These are phyloP conservation scores for Iris macrosiphon DNA, from an alignment of 106 monocot species.

Conservation along the genomic window DNA sequence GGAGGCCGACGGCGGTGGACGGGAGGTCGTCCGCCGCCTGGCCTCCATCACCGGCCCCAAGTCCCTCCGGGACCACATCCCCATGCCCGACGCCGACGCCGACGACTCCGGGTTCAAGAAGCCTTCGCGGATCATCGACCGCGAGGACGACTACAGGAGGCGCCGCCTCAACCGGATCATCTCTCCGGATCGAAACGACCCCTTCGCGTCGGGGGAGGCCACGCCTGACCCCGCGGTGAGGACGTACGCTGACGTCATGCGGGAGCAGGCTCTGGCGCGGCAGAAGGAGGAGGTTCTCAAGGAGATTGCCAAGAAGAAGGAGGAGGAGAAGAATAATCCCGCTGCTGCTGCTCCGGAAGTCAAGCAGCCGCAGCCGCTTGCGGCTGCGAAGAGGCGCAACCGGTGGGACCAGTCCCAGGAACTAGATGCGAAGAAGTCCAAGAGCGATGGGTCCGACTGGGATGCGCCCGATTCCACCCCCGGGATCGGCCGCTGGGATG, in stretches of 20 bases:
- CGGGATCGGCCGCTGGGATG: conserved; percentile 79
- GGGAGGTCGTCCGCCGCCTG: conserved; percentile 50
- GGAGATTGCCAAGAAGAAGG: conserved; percentile 89
- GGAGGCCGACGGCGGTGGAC: conserved; percentile 31
- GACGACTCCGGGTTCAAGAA: conserved; percentile 43
- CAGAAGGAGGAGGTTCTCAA: conserved; percentile 76
- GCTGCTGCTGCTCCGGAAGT: conserved; percentile 19
- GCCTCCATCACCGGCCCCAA: conserved; percentile 74
- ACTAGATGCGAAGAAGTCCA: conserved; percentile 40
- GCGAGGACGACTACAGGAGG: conserved; percentile 85
- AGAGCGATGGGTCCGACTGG: conserved; percentile 64
- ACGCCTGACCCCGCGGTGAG: conserved; percentile 72
- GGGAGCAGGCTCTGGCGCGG: conserved; percentile 64
- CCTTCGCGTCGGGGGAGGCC: conserved; percentile 66
- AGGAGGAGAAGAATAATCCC: conserved; percentile 67
- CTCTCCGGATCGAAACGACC: conserved; percentile 78
- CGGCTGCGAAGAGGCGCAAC: conserved; percentile 77
- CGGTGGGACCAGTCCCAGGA: conserved; percentile 98
- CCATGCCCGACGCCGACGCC: conserved; percentile 21
- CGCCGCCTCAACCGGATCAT: conserved; percentile 63
- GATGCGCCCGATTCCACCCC: conserved; percentile 82
- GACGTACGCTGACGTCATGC: conserved; percentile 88
- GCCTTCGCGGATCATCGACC: conserved; percentile 67
- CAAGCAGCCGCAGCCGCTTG: conserved; percentile 26
- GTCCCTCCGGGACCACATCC: conserved; percentile 39